Percentiles rank a stretch among this genome's conserved stretches.
These are phyloP conservation scores for Boletus rubescentipes DNA, from an alignment of 768 basidiomycete species.

Conservation along the genomic window DNA sequence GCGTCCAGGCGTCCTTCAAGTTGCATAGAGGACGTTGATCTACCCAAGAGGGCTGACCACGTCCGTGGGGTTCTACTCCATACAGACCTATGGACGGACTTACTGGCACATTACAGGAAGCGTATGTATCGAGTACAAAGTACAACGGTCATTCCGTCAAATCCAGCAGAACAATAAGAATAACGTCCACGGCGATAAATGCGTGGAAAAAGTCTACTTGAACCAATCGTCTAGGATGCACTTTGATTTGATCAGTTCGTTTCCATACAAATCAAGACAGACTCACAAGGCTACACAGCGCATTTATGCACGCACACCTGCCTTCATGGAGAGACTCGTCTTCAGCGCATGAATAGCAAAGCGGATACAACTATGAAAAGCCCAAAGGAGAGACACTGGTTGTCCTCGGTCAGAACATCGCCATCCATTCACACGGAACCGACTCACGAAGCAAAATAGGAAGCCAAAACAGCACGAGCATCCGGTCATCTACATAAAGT, in stretches of 20 bases:
- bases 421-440: background rate
- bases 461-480: conserved; percentile 85
- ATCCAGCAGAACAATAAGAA: conserved; percentile 23
- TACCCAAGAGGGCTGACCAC: background rate
- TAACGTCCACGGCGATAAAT: background rate
- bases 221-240: conserved; percentile 3
- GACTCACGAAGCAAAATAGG: conserved; percentile 77
- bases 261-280: background rate
- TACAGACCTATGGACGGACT: background rate
- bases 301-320: conserved; percentile 35
- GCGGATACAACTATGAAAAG: conserved; percentile 52
- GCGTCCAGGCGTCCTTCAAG: conserved; percentile 77
- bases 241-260: background rate
- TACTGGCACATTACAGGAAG: conserved; percentile 18
- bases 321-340: conserved; percentile 47
- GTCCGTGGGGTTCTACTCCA: background rate
- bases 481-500: conserved; percentile 63
- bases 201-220: conserved; percentile 3
- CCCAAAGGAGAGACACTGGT: conserved; percentile 59
- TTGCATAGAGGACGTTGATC: conserved; percentile 58
- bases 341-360: conserved; percentile 51
- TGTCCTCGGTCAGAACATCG: conserved; percentile 5
- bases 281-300: conserved; percentile 2
- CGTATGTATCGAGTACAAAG: conserved; percentile 21
- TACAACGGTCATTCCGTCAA: conserved; percentile 16